Conservation (phyloP, 176 grass and related monocot species). For the Musa itinerans region DNA sequence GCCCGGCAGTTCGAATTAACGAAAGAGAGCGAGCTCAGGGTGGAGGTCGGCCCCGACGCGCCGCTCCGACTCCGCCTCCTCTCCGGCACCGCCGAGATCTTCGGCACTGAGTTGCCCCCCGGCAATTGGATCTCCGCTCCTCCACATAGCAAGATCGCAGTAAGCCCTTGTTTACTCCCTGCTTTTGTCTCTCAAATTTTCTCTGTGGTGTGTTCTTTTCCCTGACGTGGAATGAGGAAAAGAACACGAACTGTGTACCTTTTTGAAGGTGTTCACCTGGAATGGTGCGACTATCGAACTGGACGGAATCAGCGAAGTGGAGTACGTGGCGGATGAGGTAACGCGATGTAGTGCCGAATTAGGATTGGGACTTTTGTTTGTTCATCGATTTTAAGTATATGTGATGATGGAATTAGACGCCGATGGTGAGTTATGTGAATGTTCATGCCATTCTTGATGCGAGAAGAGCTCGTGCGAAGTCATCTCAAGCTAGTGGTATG, state of each 20-base stretch:
- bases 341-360: neutral
- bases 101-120: conserved; percentile 76
- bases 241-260: neutral
- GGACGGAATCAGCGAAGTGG: conserved; percentile 73
- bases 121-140: conserved; percentile 73
- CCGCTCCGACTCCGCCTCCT: conserved; percentile 73
- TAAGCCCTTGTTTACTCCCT: conserved; percentile 16
- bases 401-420: conserved; percentile 37
- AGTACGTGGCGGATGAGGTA: conserved; percentile 87
- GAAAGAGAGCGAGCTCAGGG: conserved; percentile 69
- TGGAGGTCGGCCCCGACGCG: conserved; percentile 58
- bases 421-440: conserved; percentile 78
- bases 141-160: conserved; percentile 68
- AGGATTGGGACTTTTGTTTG: neutral
- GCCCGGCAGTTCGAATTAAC: conserved; percentile 52
- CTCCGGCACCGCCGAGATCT: conserved; percentile 80
- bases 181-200: too few relatives aligned
- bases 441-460: conserved; percentile 59
- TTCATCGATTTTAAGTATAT: neutral
- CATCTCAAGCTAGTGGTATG: conserved; percentile 33
- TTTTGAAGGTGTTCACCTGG: conserved; percentile 73
- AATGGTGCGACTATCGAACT: conserved; percentile 76
- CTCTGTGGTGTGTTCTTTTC: too few relatives aligned
- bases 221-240: neutral
- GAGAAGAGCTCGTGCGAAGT: conserved; percentile 42